Base-by-base conservation (phyloP, 345 rosid species). In the Xanthoceras sorbifolium region DNA sequence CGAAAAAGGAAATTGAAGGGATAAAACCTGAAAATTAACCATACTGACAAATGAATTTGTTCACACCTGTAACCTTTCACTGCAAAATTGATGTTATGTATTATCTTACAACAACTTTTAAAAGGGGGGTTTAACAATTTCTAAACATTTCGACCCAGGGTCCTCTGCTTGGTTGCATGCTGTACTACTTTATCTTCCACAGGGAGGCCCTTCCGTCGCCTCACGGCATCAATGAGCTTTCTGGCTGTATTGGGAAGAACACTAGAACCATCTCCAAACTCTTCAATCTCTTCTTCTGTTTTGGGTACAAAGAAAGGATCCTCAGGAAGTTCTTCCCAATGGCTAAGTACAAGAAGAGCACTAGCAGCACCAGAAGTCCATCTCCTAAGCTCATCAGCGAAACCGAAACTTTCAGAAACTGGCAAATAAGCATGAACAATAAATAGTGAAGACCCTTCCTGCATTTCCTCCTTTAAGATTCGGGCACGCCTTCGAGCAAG, bases 391-490 rank as follows among this genome's bases (percentile, higher is more conserved):
- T 93, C 94, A 48, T 95, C 93, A 1, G 96, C 90, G 50, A 95
- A 95, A 75, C 97, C 99, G 60, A 93, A 88, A 80, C 99, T 93
- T 79, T 93, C 98, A 0, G 98, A 88, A 40, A 95, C 96, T 0
- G 97, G 99, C 52, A 93, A 89, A 76, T 95, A 91, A 1, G 96
- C 90, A 29, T 93, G 93, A 67, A 93, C 92, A 0, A 92, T 89
- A 77, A 95, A 95, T 46, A 91, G 79, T 1, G 93, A 80, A 48
- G 96, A 93, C 17, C 99, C 92, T 82, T 93, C 98, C 76, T 89
- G 92, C 99, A 93, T 95, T 83, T 91, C 98, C 84, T 95, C 99
- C 81, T 93, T 95, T 64, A 93, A 81, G n/a, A 95, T 83, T 34
- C 78, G 82, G 6, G 99, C 99, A 77, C 97, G 85, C 80, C 90